Conservation (phyloP, 176 grass and related monocot genomes). For the Metroxylon sagu region DNA sequence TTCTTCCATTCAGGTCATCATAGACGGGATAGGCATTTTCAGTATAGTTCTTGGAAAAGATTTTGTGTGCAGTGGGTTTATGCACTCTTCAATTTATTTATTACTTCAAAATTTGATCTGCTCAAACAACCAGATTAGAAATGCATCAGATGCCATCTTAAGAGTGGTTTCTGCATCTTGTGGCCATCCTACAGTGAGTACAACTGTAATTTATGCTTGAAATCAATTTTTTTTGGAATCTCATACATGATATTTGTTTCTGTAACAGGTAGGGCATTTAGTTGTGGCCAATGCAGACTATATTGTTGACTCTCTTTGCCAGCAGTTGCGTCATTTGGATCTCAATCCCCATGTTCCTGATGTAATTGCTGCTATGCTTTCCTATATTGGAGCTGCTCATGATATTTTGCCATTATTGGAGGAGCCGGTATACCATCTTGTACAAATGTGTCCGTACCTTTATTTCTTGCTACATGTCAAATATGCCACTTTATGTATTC, state of each 20-base stretch:
- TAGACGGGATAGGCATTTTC: conserved; percentile 91
- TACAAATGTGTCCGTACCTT: conserved; percentile 1
- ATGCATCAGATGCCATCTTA: conserved; percentile 71
- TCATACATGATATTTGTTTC: conserved; percentile 1
- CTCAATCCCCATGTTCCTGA: conserved; percentile 75
- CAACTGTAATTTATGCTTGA: conserved; percentile 10
- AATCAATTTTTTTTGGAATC: too few relatives aligned
- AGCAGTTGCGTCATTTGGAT: conserved; percentile 76
- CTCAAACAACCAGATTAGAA: conserved; percentile 72
- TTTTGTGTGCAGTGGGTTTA: conserved; percentile 80
- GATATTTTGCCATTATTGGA: conserved; percentile 92
- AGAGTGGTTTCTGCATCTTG: conserved; percentile 54
- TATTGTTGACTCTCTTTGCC: conserved; percentile 78
- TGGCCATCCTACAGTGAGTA: conserved; percentile 59
- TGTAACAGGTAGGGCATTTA: conserved; percentile 62
- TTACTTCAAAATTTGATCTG: conserved; percentile 73
- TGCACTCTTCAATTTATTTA: conserved; percentile 91
- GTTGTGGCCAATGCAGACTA: conserved; percentile 93
- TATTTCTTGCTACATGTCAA: too few relatives aligned
- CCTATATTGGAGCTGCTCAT: conserved; percentile 79
- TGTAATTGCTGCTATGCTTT: conserved; percentile 88
- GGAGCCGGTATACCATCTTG: conserved; percentile 62
- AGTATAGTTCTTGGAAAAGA: conserved; percentile 67
- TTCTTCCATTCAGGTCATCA: conserved; percentile 52
- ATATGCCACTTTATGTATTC: too few relatives aligned